Evolutionary conservation across 345 rosid genomes (phyloP).

Genomic region (Salix brachista): DNA sequence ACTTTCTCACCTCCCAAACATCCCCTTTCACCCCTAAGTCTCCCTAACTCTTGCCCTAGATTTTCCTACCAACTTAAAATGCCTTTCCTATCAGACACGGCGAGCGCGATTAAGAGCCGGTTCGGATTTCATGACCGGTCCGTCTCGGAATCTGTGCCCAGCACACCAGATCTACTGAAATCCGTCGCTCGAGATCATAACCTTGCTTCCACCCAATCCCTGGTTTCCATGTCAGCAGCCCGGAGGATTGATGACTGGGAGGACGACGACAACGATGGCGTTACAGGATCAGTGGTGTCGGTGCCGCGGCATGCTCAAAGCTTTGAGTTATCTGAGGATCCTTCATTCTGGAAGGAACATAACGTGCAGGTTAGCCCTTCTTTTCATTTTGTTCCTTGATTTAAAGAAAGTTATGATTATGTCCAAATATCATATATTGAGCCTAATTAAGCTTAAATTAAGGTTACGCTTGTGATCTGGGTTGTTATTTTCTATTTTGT

Average conservation of each 20-base stretch:
- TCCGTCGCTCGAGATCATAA: constrained; percentile 42
- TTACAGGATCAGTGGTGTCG: constrained; percentile 16
- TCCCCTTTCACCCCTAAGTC: too few relatives aligned
- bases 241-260: constrained; percentile 42
- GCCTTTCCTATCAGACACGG: constrained; percentile 79
- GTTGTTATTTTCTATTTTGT: constrained; percentile 22
- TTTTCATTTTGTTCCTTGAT: background rate
- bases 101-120: constrained; percentile 77
- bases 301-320: constrained; percentile 38
- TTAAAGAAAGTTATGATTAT: background rate
- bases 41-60: background rate
- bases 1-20: constrained; percentile 1
- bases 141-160: constrained; percentile 43
- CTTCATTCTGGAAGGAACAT: constrained; percentile 91
- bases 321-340: constrained; percentile 80
- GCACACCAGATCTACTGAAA: constrained; percentile 46
- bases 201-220: constrained; percentile 17
- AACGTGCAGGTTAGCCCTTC: constrained; percentile 67
- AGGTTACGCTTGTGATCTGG: background rate
- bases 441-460: background rate
- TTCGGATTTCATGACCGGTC: constrained; percentile 72
- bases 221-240: constrained; percentile 29
- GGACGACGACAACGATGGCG: constrained; percentile 22
- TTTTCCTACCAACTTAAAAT: constrained; percentile 20
- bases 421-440: background rate